phyloP scores from a whole-genome alignment of 495 filamentous ascomycete genomes.

The Penicillium longicatenatum region DNA sequence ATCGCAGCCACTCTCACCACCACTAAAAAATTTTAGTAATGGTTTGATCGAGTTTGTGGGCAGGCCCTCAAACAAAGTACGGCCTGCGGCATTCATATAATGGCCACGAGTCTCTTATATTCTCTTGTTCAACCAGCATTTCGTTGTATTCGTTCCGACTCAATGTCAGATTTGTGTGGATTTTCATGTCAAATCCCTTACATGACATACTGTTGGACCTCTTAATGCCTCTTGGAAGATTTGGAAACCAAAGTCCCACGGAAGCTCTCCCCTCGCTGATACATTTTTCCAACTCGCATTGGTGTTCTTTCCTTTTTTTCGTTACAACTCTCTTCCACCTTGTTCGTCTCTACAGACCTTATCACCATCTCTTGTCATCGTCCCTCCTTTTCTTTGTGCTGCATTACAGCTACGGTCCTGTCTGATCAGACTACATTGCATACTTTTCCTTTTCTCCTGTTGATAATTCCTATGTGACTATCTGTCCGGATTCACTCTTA shows the following conservation, averaged over 20 bases:
- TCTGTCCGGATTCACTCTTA: slow-evolving; percentile 17
- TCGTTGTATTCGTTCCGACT: slow-evolving; percentile 1
- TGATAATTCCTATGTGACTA: slow-evolving; percentile 24
- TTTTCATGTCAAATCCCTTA: background rate
- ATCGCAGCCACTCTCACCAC: slow-evolving; percentile 46
- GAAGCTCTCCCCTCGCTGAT: background rate
- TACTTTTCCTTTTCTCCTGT: slow-evolving; percentile 26
- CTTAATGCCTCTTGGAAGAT: background rate
- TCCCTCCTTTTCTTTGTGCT: slow-evolving; percentile 17
- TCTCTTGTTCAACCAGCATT: slow-evolving; percentile 17
- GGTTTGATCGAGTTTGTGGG: slow-evolving; percentile 31
- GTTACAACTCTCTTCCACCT: background rate
- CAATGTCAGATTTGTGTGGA: background rate
- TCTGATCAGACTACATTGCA: slow-evolving; percentile 23
- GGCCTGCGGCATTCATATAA: slow-evolving; percentile 24
- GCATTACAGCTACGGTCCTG: slow-evolving; percentile 13
- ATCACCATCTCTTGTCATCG: slow-evolving; percentile 22
- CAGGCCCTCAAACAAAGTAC: slow-evolving; percentile 31
- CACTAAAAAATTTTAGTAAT: slow-evolving; percentile 30
- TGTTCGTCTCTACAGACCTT: slow-evolving; percentile 18
- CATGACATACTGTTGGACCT: background rate
- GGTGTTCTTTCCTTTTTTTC: background rate
- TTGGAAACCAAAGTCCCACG: background rate
- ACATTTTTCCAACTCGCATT: background rate
- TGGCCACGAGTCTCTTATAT: slow-evolving; percentile 40